phyloP scores from a whole-genome alignment of 768 basidiomycete species.

The Boletellus emodensis region DNA sequence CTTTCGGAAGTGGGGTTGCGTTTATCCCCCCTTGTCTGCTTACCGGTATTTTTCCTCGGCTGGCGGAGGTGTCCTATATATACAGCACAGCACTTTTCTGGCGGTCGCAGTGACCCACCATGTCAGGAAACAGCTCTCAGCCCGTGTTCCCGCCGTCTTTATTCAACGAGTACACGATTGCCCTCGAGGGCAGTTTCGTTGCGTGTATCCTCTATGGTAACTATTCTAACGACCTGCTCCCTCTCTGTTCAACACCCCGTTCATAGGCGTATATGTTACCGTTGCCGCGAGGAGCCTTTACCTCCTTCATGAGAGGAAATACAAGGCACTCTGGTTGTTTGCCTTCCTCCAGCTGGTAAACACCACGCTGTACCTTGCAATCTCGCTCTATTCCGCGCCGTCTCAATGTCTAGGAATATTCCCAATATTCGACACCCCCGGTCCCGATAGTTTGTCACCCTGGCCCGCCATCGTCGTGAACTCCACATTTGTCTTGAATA shows the following conservation, averaged over 20 bases:
- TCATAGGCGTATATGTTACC: constrained; percentile 13
- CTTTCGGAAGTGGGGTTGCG: constrained; percentile 4
- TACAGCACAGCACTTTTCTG: not conserved
- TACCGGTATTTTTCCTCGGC: not conserved
- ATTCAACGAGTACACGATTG: constrained; percentile 19
- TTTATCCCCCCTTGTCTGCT: not conserved
- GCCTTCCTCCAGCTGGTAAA: constrained; percentile 13
- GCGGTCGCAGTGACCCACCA: not conserved
- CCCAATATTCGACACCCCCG: not conserved
- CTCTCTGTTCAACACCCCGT: not conserved
- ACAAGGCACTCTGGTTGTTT: constrained; percentile 10
- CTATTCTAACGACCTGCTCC: not conserved
- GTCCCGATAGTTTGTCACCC: constrained; percentile 10
- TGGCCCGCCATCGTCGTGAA: constrained; percentile 15
- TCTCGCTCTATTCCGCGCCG: constrained; percentile 19
- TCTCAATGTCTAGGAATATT: constrained; percentile 12
- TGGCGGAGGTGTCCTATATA: not conserved
- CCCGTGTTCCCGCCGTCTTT: constrained; percentile 6
- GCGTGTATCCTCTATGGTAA: constrained; percentile 20
- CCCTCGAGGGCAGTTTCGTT: constrained; percentile 18
- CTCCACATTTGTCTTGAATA: constrained; percentile 15
- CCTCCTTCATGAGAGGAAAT: constrained; percentile 14
- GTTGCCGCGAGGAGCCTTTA: constrained; percentile 8
- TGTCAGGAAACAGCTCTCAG: constrained; percentile 13
- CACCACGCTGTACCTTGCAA: constrained; percentile 18